Conservation (phyloP, 2,329 filamentous ascomycete genomes). For the Claviceps digitariae region DNA sequence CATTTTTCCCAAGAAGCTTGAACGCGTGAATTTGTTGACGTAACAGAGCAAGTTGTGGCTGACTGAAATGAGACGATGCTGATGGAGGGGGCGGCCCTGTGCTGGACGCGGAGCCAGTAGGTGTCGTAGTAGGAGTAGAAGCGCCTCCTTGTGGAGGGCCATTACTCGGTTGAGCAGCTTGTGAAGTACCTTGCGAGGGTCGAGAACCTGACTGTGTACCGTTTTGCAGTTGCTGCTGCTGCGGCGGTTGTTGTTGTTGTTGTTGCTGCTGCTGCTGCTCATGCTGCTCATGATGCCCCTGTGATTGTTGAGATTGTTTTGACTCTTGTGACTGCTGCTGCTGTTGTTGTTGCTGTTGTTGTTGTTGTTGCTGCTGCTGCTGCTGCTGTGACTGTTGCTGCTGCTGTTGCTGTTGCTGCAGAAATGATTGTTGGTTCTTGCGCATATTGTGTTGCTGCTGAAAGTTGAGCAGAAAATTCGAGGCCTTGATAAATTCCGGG, state of each 20-base stretch:
- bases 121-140: conserved; percentile 21
- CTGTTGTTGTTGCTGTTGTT: conserved; percentile 28
- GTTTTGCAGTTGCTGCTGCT: conserved; percentile 38
- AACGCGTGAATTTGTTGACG: conserved; percentile 84
- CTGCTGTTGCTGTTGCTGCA: conserved; percentile 25
- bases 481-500: conserved; percentile 75
- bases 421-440: conserved; percentile 29
- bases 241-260: conserved; percentile 29
- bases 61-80: conserved; percentile 51
- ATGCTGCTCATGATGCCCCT: conserved; percentile 31
- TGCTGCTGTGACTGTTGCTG: conserved; percentile 32
- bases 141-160: conserved; percentile 23
- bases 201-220: conserved; percentile 28
- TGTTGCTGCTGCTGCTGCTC: conserved; percentile 39
- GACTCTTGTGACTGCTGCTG: conserved; percentile 34
- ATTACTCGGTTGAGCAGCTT: conserved; percentile 18
- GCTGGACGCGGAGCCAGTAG: conserved; percentile 18
- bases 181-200: conserved; percentile 23
- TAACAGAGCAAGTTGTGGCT: conserved; percentile 65
- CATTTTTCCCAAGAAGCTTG: conserved; percentile 77
- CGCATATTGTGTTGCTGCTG: conserved; percentile 51
- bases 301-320: conserved; percentile 45
- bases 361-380: conserved; percentile 38
- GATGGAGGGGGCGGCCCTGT: conserved; percentile 15
- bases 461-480: conserved; percentile 60